Percentiles rank a stretch among this genome's conserved stretches.
Evolutionary conservation across 2,329 filamentous ascomycete genomes (phyloP).

Genomic region (Beauveria sp.): DNA sequence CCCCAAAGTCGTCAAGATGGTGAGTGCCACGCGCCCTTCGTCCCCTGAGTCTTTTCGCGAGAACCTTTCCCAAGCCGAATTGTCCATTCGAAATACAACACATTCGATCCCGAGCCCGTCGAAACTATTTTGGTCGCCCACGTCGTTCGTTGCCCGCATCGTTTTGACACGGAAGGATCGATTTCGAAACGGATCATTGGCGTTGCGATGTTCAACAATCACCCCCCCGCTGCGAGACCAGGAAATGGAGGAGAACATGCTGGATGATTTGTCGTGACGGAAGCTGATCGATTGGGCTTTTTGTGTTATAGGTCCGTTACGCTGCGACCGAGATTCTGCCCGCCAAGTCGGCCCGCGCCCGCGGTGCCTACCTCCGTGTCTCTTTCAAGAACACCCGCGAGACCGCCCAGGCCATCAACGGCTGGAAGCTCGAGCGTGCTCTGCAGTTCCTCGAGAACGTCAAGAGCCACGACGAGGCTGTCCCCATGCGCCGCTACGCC

Average conservation of each 20-base stretch:
- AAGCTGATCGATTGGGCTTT: constrained; percentile 15
- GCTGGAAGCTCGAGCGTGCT: constrained; percentile 95
- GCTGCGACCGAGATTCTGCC: constrained; percentile 79
- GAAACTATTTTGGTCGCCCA: not conserved
- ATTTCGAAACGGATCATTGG: constrained; percentile 1
- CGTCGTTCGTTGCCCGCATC: not conserved
- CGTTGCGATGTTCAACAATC: not conserved
- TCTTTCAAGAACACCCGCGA: constrained; percentile 99
- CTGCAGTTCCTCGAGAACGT: constrained; percentile 98
- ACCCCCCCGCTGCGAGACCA: not conserved
- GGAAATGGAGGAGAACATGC: not conserved
- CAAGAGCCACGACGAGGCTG: constrained; percentile 90
- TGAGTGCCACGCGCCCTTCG: constrained; percentile 28
- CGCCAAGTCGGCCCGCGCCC: constrained; percentile 92
- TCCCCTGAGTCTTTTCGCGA: constrained; percentile 11
- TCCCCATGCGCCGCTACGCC: constrained; percentile 96
- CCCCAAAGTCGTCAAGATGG: constrained; percentile 49
- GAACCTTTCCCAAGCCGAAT: not conserved
- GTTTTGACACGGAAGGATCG: not conserved
- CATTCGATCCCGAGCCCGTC: not conserved
- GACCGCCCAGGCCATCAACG: constrained; percentile 98
- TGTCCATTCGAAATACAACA: constrained; percentile 16
- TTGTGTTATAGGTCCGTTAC: constrained; percentile 73
- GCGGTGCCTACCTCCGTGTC: constrained; percentile 97
- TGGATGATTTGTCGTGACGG: constrained; percentile 10